Percentiles rank a stretch among this genome's conserved stretches.
These are phyloP conservation scores for Phytophthora syringae DNA, from an alignment of 352 stramenopile species.

Conservation along the genomic window DNA sequence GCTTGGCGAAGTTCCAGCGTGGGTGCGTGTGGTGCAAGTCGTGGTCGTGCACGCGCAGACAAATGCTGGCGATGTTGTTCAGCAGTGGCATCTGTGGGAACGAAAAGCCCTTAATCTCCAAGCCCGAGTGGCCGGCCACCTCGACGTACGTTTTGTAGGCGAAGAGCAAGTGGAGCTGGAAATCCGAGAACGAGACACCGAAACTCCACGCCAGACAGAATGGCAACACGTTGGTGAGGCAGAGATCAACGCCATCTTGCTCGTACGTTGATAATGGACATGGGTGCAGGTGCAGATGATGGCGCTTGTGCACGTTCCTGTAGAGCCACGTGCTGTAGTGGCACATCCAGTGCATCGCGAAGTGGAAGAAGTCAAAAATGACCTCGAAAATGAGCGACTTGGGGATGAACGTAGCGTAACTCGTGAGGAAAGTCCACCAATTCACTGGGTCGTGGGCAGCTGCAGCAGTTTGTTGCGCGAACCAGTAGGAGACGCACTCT, in stretches of 20 bases:
- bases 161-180: slow-evolving; percentile 82
- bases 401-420: slow-evolving; percentile 74
- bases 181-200: slow-evolving; percentile 48
- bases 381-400: slow-evolving; percentile 88
- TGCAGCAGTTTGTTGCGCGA: slow-evolving; percentile 31
- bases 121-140: slow-evolving; percentile 80
- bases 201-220: slow-evolving; percentile 60
- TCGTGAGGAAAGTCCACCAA: slow-evolving; percentile 39
- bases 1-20: slow-evolving; percentile 89
- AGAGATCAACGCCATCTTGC: slow-evolving; percentile 76
- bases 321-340: slow-evolving; percentile 77
- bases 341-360: slow-evolving; percentile 72
- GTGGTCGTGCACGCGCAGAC: slow-evolving; percentile 81
- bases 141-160: slow-evolving; percentile 93
- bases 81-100: slow-evolving; percentile 87
- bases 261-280: slow-evolving; percentile 86
- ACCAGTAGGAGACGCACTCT: slow-evolving; percentile 72
- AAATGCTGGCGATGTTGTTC: slow-evolving; percentile 52
- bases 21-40: slow-evolving; percentile 88
- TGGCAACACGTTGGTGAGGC: slow-evolving; percentile 81
- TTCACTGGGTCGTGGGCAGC: slow-evolving; percentile 1
- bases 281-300: slow-evolving; percentile 82
- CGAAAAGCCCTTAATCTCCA: slow-evolving; percentile 86
- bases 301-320: slow-evolving; percentile 82
- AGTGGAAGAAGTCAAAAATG: slow-evolving; percentile 90